Conservation (phyloP, 2,329 filamentous ascomycete species). For the Aspergillus neoniger region DNA sequence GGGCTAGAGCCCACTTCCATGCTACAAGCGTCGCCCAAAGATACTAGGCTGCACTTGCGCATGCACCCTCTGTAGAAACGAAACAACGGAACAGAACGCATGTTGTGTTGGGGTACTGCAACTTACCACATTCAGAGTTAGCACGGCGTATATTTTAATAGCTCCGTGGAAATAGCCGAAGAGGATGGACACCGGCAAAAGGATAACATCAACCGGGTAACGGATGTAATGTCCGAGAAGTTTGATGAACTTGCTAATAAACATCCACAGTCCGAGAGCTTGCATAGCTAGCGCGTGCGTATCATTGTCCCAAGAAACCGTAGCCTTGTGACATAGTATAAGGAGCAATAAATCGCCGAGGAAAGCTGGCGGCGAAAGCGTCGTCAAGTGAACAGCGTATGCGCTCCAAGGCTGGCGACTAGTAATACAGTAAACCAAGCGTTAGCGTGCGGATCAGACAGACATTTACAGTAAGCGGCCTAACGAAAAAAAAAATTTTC, state of each 20-base stretch:
- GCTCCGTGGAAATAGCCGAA: slow-evolving; percentile 93
- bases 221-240: slow-evolving; percentile 81
- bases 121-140: slow-evolving; percentile 80
- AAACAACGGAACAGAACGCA: slow-evolving; percentile 2
- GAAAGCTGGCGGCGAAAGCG: slow-evolving; percentile 85
- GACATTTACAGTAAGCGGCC: neutral
- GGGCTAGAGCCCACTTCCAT: slow-evolving; percentile 10
- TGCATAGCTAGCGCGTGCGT: slow-evolving; percentile 60
- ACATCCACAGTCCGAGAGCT: slow-evolving; percentile 71
- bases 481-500: no score
- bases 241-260: slow-evolving; percentile 90
- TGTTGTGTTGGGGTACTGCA: slow-evolving; percentile 16
- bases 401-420: slow-evolving; percentile 92
- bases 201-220: slow-evolving; percentile 77
- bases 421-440: slow-evolving; percentile 23
- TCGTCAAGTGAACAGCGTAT: slow-evolving; percentile 90
- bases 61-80: slow-evolving; percentile 6
- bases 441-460: slow-evolving; percentile 29
- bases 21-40: neutral
- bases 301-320: slow-evolving; percentile 59
- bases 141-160: slow-evolving; percentile 86
- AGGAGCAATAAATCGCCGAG: slow-evolving; percentile 74
- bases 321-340: slow-evolving; percentile 68
- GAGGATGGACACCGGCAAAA: slow-evolving; percentile 79
- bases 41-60: slow-evolving; percentile 7